These are phyloP conservation scores for Chaetomiaceae sp. DNA, from an alignment of 2,329 filamentous ascomycete genomes.

Conservation along the genomic window DNA sequence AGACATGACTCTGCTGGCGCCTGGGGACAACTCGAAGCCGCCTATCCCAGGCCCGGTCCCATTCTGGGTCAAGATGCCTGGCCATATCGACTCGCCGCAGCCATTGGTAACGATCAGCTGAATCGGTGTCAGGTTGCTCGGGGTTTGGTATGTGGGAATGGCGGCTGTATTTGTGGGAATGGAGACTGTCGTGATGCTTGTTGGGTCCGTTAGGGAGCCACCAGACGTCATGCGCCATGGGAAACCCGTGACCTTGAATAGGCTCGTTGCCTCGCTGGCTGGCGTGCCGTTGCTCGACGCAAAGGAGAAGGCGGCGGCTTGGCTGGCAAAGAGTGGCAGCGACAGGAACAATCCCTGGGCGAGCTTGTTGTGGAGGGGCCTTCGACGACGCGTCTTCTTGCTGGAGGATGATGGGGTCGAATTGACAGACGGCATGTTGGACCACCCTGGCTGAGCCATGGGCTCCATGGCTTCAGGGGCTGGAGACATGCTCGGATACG, in stretches of 20 bases:
- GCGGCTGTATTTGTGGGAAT: neutral
- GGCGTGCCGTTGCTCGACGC: neutral
- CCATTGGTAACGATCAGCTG: conserved; percentile 68
- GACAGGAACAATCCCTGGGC: neutral
- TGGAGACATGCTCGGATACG: too few relatives aligned
- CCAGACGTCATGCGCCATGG: neutral
- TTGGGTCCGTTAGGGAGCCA: neutral
- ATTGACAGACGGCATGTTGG: neutral
- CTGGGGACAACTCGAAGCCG: conserved; percentile 63
- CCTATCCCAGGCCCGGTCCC: conserved; percentile 62
- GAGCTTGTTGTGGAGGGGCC: neutral
- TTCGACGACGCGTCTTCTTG: neutral
- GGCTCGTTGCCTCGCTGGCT: neutral
- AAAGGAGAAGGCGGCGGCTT: neutral
- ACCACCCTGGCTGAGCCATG: neutral
- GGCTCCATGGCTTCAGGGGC: too few relatives aligned
- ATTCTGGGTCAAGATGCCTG: conserved; percentile 68
- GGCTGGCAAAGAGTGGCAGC: neutral
- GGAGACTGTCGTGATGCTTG: neutral
- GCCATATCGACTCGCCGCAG: conserved; percentile 69
- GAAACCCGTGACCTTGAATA: neutral
- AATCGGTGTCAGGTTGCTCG: conserved; percentile 29
- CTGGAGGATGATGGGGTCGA: neutral
- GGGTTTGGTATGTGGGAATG: neutral
- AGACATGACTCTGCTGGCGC: conserved; percentile 55